Evolutionary conservation across 2,329 filamentous ascomycete genomes (phyloP), one percentile per base, ranked within the genome.

Genomic region (Rhexocercosporidium sp.): DNA sequence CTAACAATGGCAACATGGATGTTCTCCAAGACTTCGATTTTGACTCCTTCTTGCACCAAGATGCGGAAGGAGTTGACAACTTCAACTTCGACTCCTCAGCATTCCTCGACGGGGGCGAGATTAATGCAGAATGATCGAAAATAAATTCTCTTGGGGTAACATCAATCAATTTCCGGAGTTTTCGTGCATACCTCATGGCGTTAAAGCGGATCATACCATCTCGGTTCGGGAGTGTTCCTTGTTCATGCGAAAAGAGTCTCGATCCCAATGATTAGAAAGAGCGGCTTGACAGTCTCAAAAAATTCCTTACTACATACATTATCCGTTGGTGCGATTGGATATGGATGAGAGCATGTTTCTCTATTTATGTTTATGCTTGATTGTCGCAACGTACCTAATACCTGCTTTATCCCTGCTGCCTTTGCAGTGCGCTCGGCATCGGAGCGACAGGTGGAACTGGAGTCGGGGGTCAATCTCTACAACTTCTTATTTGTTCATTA

Each of bases 11-110:
- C 46, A 82, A 83, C 6, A 79, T 79, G 63, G 84, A 90, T 74
- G 88, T 90, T 41, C 81, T 91, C 57, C 87, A 87, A 72, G 88
- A 89, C 70, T 91, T 91, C 73, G 88, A 91, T 71, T 87, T 91
- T 71, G 88, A 91, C 77, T 89, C 88, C 1, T 91, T 91, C 80
- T 79, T 91, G 8, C 87, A 90, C 70, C 83, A 85, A 65, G 83
- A 85, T 67, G 84, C 84, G 56, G 81, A 78, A 39, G 83, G 80
- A 49, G 77, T 79, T 51, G 77, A 74, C 56, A 67, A 75, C 4
- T 90, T 90, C 69, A 85, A 86, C 77, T 90, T 90, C 73, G 80
- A 80, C 69, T 77, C 82, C 18, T 79, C 80, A 27, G 77, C 79
- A 54, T 87, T 88, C 74, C 85, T 89, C 80, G 86, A 88, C 67